Percentiles rank a stretch among this genome's conserved stretches.
These are phyloP conservation scores for Pichia exigua DNA, from an alignment of 805 yeast genomes.

Conservation along the genomic window DNA sequence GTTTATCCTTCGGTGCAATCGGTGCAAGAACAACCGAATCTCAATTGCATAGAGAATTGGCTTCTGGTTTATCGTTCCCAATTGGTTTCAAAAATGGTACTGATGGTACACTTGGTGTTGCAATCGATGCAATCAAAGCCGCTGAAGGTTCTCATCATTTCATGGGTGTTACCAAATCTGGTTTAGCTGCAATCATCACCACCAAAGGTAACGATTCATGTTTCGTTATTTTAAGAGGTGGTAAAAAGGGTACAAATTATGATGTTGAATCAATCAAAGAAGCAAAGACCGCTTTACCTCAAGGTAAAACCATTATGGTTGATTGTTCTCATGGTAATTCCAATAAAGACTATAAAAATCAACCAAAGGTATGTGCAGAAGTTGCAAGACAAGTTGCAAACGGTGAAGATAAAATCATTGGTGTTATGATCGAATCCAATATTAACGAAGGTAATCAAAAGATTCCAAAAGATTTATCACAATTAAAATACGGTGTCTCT, in stretches of 20 bases:
- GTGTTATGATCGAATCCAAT: conserved; percentile 93
- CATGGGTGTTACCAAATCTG: conserved; percentile 95
- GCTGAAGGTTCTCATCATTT: conserved; percentile 91
- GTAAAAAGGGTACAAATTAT: conserved; percentile 88
- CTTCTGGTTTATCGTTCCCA: conserved; percentile 98
- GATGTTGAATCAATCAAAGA: conserved; percentile 70
- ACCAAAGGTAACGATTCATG: conserved; percentile 94
- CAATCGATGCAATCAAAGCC: conserved; percentile 89
- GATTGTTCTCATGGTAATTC: conserved; percentile 99
- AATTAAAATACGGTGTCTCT: conserved; percentile 85
- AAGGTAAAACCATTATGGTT: conserved; percentile 65
- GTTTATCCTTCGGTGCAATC: conserved; percentile 91
- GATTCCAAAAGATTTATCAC: conserved; percentile 53
- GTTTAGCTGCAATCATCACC: conserved; percentile 91
- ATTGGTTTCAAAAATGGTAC: conserved; percentile 98
- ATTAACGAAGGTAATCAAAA: conserved; percentile 87
- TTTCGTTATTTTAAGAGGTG: conserved; percentile 93
- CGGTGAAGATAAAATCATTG: conserved; percentile 78
- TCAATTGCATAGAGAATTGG: conserved; percentile 93
- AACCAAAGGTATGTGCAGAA: conserved; percentile 80
- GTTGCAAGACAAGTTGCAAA: conserved; percentile 75
- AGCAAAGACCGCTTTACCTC: conserved; percentile 54
- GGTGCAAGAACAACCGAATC: conserved; percentile 99
- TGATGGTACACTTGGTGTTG: conserved; percentile 88
- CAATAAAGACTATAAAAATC: conserved; percentile 87